Evolutionary conservation across 164 flowering plant genomes (phyloP).

Genomic region (Pachysandra terminalis): DNA sequence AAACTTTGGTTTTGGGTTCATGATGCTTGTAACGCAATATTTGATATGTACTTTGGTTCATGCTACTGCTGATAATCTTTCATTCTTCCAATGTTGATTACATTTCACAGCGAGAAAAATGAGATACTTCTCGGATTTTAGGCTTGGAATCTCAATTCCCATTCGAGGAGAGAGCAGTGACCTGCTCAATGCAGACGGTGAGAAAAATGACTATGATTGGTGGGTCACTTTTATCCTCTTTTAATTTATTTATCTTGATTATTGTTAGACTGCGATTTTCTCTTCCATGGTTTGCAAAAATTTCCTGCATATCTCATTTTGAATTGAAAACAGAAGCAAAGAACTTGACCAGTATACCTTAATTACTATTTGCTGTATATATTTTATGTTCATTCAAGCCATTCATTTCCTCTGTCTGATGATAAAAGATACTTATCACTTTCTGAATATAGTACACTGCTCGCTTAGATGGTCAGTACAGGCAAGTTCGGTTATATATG

Average conservation of each 20-base stretch:
- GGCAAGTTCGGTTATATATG: too few species aligned
- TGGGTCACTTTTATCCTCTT: slow-evolving; percentile 28
- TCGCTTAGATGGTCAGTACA: too few species aligned
- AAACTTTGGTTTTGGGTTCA: neutral
- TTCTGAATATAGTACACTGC: too few species aligned
- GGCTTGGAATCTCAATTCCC: slow-evolving; percentile 73
- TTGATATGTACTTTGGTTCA: slow-evolving; percentile 6
- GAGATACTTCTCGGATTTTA: slow-evolving; percentile 71
- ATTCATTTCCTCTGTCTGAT: too few species aligned
- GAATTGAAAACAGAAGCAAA: too few species aligned
- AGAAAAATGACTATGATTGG: slow-evolving; percentile 98
- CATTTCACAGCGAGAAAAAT: slow-evolving; percentile 59
- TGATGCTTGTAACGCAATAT: neutral
- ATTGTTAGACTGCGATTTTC: neutral
- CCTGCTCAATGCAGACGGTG: slow-evolving; percentile 74
- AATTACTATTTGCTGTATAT: too few species aligned
- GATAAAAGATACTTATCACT: too few species aligned
- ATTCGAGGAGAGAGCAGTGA: slow-evolving; percentile 75
- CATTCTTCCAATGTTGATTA: neutral
- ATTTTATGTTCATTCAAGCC: too few species aligned
- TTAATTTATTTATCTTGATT: neutral
- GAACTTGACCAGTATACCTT: too few species aligned
- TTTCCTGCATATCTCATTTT: too few species aligned
- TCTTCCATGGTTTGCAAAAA: neutral
- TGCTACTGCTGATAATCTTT: too few species aligned